A percentile compares a stretch with the other conserved stretches of the same genome.
Evolutionary conservation across 805 yeast genomes (phyloP).

Genomic region (Wickerhamiella occidentalis): DNA sequence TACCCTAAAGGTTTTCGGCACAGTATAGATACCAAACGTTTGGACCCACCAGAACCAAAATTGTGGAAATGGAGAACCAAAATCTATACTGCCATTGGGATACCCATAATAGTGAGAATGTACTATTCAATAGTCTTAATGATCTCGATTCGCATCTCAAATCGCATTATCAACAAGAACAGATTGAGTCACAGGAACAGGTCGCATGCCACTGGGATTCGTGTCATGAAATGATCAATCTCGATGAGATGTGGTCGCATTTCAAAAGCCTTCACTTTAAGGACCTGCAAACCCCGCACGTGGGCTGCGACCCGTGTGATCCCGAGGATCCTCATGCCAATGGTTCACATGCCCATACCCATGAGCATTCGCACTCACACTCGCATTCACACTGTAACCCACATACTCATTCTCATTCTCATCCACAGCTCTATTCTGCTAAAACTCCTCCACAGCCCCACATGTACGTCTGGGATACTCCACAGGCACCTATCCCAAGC

Average conservation of each 20-base stretch:
- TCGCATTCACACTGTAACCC: neutral
- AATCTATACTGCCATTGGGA: conserved; percentile 29
- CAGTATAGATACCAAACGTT: neutral
- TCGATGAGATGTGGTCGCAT: conserved; percentile 23
- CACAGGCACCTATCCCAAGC: conserved; percentile 5
- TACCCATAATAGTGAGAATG: conserved; percentile 24
- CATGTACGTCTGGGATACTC: neutral
- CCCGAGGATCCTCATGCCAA: neutral
- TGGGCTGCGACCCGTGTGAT: conserved; percentile 7
- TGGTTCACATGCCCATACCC: too few relatives aligned
- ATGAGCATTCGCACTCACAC: neutral
- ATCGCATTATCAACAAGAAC: conserved; percentile 15
- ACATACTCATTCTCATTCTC: neutral
- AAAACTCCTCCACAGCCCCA: neutral
- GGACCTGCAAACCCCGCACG: conserved; percentile 24
- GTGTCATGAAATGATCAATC: conserved; percentile 26
- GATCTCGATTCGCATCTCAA: conserved; percentile 25
- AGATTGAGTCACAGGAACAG: conserved; percentile 13
- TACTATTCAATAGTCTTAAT: conserved; percentile 20
- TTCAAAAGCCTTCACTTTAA: conserved; percentile 19
- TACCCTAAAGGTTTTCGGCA: conserved; percentile 8
- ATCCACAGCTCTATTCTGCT: neutral
- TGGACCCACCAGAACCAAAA: neutral
- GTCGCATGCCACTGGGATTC: conserved; percentile 32
- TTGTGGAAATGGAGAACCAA: conserved; percentile 1